Evolutionary conservation across 2,329 filamentous ascomycete species (phyloP), one percentile per base, ranked within the genome.

Genomic region (Fusarium irregulare): DNA sequence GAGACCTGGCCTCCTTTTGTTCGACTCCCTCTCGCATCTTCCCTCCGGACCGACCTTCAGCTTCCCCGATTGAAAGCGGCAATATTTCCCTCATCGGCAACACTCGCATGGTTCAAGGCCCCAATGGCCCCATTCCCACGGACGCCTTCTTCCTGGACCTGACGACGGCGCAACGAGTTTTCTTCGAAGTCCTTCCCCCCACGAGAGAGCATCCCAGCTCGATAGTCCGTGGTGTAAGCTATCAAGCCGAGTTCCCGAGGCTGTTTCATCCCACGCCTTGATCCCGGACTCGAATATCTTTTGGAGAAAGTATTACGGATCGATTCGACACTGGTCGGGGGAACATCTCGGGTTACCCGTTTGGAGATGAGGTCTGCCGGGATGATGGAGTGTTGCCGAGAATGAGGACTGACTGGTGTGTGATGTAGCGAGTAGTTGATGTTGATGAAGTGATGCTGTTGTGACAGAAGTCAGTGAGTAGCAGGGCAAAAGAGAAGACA

Each of bases 111-210:
- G 56, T 30, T 10, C 64, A 57, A 21, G 53, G 27, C 50, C 50
- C 64, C 46, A 34, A 51, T 73, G 53, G 57, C 30, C 70, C 72
- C 73, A 66, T 72, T 53, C 60, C 21, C 56, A 57, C 58, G 59
- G 66, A 60, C 57, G 23, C 45, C 28, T 60, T 61, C 12, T 42
- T 55, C 49, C 34, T 62, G 28, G 58, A 45, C 61, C 60, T 65
- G 54, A 59, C 55, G 60, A 72, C 49, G 50, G 62, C 59, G 27
- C 42, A 57, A 42, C 67, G 55, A 71, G 12, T 28, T 53, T 40
- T 66, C 30, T 37, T 47, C 28, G 27, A 61, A 28, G 25, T 28
- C 45, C 20, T 4, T 12, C 6, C 64, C 70, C 66, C 71, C 63
- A 66, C 66, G 61, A 63, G 25, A 56, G 10, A 56, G 47, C n/a